Percentiles rank a stretch among this genome's conserved stretches.
phyloP scores from a whole-genome alignment of 306 rosid genomes.

The Trichosanthes truncata region DNA sequence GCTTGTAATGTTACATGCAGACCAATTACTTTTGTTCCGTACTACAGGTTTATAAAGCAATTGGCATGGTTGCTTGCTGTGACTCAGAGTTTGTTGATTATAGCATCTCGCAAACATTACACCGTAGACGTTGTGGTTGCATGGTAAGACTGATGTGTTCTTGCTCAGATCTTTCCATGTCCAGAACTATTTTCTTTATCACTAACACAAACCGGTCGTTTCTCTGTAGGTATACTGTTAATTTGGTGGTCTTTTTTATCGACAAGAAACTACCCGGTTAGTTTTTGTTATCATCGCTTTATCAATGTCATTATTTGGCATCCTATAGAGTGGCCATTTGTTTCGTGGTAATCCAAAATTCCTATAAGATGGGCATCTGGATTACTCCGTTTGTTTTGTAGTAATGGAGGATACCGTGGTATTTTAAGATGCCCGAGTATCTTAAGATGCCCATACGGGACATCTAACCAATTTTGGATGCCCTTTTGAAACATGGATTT shows the following conservation, averaged over 20 bases:
- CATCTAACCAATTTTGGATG: too few species aligned
- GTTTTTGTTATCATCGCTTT: not conserved
- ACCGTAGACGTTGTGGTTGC: conserved; percentile 97
- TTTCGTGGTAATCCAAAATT: too few species aligned
- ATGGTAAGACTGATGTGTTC: conserved; percentile 42
- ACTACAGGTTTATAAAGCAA: conserved; percentile 64
- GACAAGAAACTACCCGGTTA: conserved; percentile 87
- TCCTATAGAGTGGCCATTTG: too few species aligned
- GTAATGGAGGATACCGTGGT: too few species aligned
- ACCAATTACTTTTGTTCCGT: not conserved
- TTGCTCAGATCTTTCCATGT: not conserved
- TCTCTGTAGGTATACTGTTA: conserved; percentile 82
- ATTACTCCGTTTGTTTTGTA: too few species aligned
- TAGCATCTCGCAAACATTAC: conserved; percentile 98
- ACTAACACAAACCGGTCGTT: not conserved
- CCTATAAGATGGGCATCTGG: too few species aligned
- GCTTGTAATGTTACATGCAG: not conserved
- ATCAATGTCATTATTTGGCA: not conserved
- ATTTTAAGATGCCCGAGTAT: too few species aligned
- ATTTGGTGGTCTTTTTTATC: conserved; percentile 77
- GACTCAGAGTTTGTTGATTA: conserved; percentile 75
- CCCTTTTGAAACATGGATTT: too few species aligned
- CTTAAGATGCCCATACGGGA: too few species aligned
- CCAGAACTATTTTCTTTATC: not conserved
- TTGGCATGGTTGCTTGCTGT: conserved; percentile 79